phyloP scores from a whole-genome alignment of 2,329 filamentous ascomycete genomes.

The Epichloe gansuensis region DNA sequence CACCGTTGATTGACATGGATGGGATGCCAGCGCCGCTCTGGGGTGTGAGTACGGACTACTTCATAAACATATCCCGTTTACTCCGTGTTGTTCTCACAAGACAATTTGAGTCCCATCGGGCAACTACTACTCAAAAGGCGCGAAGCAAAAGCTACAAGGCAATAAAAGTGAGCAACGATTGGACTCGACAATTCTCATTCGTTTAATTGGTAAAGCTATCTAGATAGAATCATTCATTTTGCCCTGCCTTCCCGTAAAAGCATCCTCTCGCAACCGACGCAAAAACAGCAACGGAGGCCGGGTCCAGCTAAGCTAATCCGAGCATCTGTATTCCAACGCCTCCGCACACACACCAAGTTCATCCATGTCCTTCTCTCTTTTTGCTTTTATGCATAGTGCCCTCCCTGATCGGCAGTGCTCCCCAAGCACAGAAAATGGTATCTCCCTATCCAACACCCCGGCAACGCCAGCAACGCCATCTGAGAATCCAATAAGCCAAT shows the following conservation, averaged over 20 bases:
- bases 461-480: slow-evolving; percentile 25
- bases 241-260: not conserved
- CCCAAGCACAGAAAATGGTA: slow-evolving; percentile 22
- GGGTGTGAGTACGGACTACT: too few relatives aligned
- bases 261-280: not conserved
- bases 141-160: too few relatives aligned
- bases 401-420: slow-evolving; percentile 10
- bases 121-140: too few relatives aligned
- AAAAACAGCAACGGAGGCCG: not conserved
- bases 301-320: not conserved
- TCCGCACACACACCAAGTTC: not conserved
- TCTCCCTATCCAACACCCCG: slow-evolving; percentile 14
- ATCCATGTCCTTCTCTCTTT: slow-evolving; percentile 10
- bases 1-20: too few relatives aligned
- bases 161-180: too few relatives aligned
- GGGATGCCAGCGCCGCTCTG: too few relatives aligned
- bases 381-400: not conserved
- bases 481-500: slow-evolving; percentile 17
- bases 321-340: not conserved
- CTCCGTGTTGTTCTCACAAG: too few relatives aligned
- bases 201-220: slow-evolving; percentile 3
- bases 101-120: too few relatives aligned
- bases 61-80: too few relatives aligned
- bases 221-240: slow-evolving; percentile 2
- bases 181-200: not conserved